These are phyloP conservation scores for Jamesozyma spencerorum DNA, from an alignment of 805 yeast genomes.

Conservation along the genomic window DNA sequence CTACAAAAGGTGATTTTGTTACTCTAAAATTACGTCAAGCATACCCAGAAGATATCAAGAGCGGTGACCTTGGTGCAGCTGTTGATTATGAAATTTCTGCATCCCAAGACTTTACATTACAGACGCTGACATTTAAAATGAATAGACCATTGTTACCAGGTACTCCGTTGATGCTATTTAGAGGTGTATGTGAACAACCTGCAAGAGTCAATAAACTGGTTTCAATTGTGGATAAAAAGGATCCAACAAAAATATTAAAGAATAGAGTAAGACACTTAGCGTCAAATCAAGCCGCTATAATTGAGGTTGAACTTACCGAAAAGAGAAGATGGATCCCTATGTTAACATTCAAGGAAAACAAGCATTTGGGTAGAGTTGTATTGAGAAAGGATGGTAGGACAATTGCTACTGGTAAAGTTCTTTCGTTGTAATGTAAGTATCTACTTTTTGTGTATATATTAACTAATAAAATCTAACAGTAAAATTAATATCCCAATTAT, in stretches of 20 bases:
- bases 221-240: conserved; percentile 62
- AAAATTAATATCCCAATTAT: conserved; percentile 48
- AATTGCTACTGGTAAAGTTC: conserved; percentile 92
- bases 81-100: conserved; percentile 39
- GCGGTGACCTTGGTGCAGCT: conserved; percentile 59
- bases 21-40: conserved; percentile 34
- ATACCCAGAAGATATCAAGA: conserved; percentile 38
- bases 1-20: conserved; percentile 48
- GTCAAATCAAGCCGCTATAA: conserved; percentile 91
- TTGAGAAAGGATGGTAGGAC: conserved; percentile 97
- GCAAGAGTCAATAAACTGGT: conserved; percentile 49
- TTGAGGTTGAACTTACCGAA: conserved; percentile 92
- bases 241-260: conserved; percentile 73
- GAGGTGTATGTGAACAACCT: conserved; percentile 65
- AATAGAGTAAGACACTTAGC: conserved; percentile 91
- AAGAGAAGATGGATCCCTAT: conserved; percentile 87
- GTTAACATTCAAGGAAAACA: conserved; percentile 76
- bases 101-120: conserved; percentile 42
- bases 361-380: conserved; percentile 91
- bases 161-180: conserved; percentile 64
- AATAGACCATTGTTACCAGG: conserved; percentile 72
- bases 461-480: conserved; percentile 42
- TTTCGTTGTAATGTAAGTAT: conserved; percentile 37
- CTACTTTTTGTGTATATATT: conserved; percentile 1
- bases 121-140: conserved; percentile 54